These are phyloP conservation scores for Monilinia laxa DNA, from an alignment of 2,329 filamentous ascomycete species.

Conservation along the genomic window DNA sequence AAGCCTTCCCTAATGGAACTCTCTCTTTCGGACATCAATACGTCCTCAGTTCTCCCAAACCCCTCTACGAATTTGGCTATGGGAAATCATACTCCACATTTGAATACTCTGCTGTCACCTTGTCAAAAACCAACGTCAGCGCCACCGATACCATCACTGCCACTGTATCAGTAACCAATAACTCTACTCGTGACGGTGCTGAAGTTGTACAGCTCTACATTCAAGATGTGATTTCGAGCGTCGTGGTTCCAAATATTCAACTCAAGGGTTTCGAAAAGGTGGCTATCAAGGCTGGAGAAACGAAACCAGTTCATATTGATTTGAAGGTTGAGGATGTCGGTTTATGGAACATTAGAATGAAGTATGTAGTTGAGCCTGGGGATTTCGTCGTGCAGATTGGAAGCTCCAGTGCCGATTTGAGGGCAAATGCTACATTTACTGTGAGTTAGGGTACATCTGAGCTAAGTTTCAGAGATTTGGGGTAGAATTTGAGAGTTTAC, in stretches of 20 bases:
- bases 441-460: constrained; percentile 40
- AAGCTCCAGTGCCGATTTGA: constrained; percentile 56
- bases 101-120: constrained; percentile 50
- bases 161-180: constrained; percentile 59
- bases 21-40: constrained; percentile 85
- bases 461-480: not conserved
- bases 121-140: constrained; percentile 42
- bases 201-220: constrained; percentile 59
- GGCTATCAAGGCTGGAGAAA: constrained; percentile 54
- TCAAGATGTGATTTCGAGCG: constrained; percentile 48
- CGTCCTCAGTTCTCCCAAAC: constrained; percentile 74
- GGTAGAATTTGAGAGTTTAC: not conserved
- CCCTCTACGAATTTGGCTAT: constrained; percentile 83
- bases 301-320: constrained; percentile 53
- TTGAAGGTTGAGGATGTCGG: constrained; percentile 67
- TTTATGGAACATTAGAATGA: constrained; percentile 69
- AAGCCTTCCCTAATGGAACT: constrained; percentile 71
- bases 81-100: constrained; percentile 71
- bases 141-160: constrained; percentile 52
- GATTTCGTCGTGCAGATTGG: constrained; percentile 64
- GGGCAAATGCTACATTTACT: constrained; percentile 55
- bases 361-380: constrained; percentile 73
- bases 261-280: constrained; percentile 73
- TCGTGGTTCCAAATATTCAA: constrained; percentile 65
- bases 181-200: constrained; percentile 50